Evolutionary conservation across 495 filamentous ascomycete genomes (phyloP), one percentile per base, ranked within the genome.

Genomic region (Annulohypoxylon nitens): DNA sequence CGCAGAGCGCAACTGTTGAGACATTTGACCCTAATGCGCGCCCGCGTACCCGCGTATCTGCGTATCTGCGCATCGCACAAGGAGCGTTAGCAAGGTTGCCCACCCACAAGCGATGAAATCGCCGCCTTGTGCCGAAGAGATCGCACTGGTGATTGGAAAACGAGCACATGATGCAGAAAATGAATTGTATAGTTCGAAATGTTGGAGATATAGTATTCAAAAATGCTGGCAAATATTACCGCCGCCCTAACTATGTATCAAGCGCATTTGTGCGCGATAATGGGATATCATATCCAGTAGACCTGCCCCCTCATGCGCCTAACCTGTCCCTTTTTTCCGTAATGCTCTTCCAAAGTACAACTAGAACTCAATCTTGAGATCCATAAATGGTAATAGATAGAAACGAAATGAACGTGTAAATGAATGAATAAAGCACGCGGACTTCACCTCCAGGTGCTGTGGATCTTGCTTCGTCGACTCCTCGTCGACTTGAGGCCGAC

Each of bases 401-500:
- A 74, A 67, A 51, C 11, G 66, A 76, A 70, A 54, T 61, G 50
- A 3, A 62, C 20, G 37, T 34, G 58, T 39, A 36, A 70, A 59
- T 67, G 71, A 63, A 65, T 55, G 50, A 34, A 36, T 41, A 43
- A 0, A 66, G 64, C 64, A 65, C 64, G 64, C 62, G 48, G 73
- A 67, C 66, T 67, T 87, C 81, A 86, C 81, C 85, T 74, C 87
- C 84, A 84, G 55, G 84, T 84, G 71, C 82, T 76, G 78, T 88
- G 80, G 67, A 87, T 75, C 78, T 83, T 81, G 75, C 79, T 80
- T 74, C 85, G 78, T 64, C 83, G 75, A 73, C 75, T 73, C 75
- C 84, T 74, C 79, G 80, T 77, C 80, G 81, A 54, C 76, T 84
- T 86, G 65, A 92, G 80, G 11, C 86, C 87, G 33, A 91, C 83